A percentile compares a stretch with the other conserved stretches of the same genome.
phyloP scores from a whole-genome alignment of 2,329 filamentous ascomycete species.

The Colletotrichum sansevieriae region DNA sequence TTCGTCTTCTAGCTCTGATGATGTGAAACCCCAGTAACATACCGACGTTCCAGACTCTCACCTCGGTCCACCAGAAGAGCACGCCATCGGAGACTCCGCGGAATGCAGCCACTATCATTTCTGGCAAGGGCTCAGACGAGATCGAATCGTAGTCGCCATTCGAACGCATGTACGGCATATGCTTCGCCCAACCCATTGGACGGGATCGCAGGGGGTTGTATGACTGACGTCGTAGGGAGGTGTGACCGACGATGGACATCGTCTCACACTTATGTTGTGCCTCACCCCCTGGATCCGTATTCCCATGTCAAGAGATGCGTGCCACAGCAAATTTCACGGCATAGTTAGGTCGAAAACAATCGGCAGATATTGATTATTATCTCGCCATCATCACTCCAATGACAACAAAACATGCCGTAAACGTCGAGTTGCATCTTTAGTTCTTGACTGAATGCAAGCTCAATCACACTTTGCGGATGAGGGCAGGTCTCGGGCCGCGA shows the following conservation, averaged over 20 bases:
- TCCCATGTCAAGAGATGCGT: background rate
- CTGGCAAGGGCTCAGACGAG: background rate
- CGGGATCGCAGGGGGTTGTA: background rate
- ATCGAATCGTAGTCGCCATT: background rate
- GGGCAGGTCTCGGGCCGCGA: too few species aligned
- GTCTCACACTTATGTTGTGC: constrained; percentile 7
- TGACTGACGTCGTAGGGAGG: background rate
- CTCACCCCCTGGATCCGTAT: constrained; percentile 9
- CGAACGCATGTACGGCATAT: background rate
- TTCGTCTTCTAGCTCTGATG: too few species aligned
- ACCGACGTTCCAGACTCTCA: too few species aligned
- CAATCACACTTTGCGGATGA: too few species aligned
- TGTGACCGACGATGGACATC: background rate
- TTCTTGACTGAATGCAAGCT: too few species aligned
- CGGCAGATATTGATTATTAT: too few species aligned
- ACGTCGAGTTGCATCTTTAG: too few species aligned
- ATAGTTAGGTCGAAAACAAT: background rate
- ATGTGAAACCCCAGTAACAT: too few species aligned
- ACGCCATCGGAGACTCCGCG: background rate
- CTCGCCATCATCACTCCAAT: too few species aligned
- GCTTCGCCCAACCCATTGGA: background rate
- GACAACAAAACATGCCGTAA: too few species aligned
- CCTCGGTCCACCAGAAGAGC: background rate
- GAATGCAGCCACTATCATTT: background rate
- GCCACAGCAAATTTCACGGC: constrained; percentile 2